Base-by-base conservation (phyloP, 1,284 basidiomycete genomes). In the Fomitopsis betulina region DNA sequence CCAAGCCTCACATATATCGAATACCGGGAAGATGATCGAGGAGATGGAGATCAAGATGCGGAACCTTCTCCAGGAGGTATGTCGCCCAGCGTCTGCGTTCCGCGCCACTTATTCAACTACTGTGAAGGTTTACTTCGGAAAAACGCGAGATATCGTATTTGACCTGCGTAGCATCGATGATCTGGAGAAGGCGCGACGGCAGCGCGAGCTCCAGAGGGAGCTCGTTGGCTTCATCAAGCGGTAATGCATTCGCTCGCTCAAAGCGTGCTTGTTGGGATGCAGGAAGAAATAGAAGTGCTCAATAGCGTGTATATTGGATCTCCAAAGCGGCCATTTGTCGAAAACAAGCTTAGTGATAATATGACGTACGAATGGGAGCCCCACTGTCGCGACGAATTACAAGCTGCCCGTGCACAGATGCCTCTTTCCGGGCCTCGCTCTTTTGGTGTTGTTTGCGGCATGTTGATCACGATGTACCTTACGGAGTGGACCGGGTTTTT, bases 21-120 rank as follows among this genome's bases (percentile, higher is more conserved):
- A 99, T 74, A 88, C 92, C 17, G 97, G 97, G 4, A 85, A 84
- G 64, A 90, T 98, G 86, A 88, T 99, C 64, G 97, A 99, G 74
- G 96, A 98, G 64, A 96, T 96, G 91, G 97, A 99, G 76, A 93
- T 94, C 71, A 98, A 98, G 79, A 96, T 98, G 90, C 86, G 97
- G 51, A 98, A 97, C 73, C 80, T 95, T 59, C 80, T 99, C 50
- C 93, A 96, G 70, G 94, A 97, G 76, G 87, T 83, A 60, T 33
- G 76, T 57, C 53, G n/a, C 10, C 23, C 33, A 8, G 49, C 19
- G 43, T 40, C 17, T 53, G 32, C 35, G 13, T n/a, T 21, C 21
- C 21, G 8, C 42, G 35, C 45, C 40, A 30, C 47, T 25, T 13
- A 50, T 47, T 59, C 38, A 43, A 30, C 21, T 42, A 39, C 56